phyloP scores from a whole-genome alignment of 148 eudicot species.

The Silene conica region DNA sequence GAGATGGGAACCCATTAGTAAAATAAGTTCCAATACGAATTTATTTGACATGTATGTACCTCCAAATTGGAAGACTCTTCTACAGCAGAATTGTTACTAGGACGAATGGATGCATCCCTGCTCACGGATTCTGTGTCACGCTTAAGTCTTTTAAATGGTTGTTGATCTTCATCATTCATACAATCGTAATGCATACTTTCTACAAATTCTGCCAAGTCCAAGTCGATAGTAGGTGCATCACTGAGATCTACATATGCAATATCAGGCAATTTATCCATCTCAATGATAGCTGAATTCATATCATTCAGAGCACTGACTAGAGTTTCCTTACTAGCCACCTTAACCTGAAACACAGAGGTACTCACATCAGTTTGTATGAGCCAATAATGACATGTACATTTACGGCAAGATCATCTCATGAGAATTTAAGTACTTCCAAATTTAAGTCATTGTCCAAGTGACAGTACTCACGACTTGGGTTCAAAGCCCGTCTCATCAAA shows the following conservation, averaged over 20 bases:
- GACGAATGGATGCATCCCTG: conserved; percentile 2
- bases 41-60: conserved; percentile 8
- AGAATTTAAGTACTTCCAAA: too few species aligned
- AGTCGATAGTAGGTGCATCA: background rate
- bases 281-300: conserved; percentile 20
- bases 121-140: conserved; percentile 9
- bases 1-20: background rate
- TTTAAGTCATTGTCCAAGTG: background rate
- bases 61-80: conserved; percentile 2
- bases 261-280: conserved; percentile 24
- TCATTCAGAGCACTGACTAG: conserved; percentile 24
- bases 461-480: background rate
- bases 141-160: conserved; percentile 6
- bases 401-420: too few species aligned
- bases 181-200: background rate
- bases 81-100: background rate
- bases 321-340: conserved; percentile 27
- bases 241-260: conserved; percentile 1
- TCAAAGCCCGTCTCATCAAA: background rate
- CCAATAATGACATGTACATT: too few species aligned
- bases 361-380: background rate
- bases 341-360: background rate
- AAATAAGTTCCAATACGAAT: background rate
- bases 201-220: conserved; percentile 3
- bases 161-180: background rate